Evolutionary conservation across 805 yeast genomes (phyloP), one percentile per base, ranked within the genome.

Genomic region (Candida cerambycidarum): DNA sequence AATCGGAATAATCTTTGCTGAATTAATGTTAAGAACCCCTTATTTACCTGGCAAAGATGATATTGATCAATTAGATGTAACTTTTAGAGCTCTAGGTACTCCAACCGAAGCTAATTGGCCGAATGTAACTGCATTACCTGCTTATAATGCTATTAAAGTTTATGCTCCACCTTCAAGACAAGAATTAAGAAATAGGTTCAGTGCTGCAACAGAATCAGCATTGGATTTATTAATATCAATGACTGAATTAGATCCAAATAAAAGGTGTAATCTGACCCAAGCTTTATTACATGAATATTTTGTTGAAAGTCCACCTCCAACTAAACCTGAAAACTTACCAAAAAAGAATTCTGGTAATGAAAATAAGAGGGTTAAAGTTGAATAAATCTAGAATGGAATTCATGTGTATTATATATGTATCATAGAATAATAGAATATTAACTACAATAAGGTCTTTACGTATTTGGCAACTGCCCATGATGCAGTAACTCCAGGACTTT

Each of bases 91-190:
- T 0, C 66, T 92, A 45, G 99, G 99, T 0, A 90, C 99, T 0
- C 99, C 99, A 4, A 86, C 95, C 0, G 97, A 90, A 51, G 80
- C 76, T 24, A 80, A 72, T 2, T 93, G 99, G 99, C 95, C 96
- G 0, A 86, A 89, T 37, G 95, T 92, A 2, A 78, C 90, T 1
- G 71, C 78, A 45, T 73, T 93, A 39, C 93, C 96, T 0, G 71
- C 79, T 19, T 93, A 87, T 59, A 80, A 84, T 54, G 79, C 87
- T 28, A 66, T 86, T 48, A 78, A 79, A 32, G 77, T 82, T 19
- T 90, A 86, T 57, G 96, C 97, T 3, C 82, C 82, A 12, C 97
- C 97, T 0, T 76, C 89, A 0, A 70, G 87, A 48, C 80, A 76
- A 43, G 97, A 90, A 62, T 67, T 89, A 45, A 74, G 95, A 54